These are phyloP conservation scores for Eustoma russellianum DNA, from an alignment of 257 asterid genomes.

Conservation along the genomic window DNA sequence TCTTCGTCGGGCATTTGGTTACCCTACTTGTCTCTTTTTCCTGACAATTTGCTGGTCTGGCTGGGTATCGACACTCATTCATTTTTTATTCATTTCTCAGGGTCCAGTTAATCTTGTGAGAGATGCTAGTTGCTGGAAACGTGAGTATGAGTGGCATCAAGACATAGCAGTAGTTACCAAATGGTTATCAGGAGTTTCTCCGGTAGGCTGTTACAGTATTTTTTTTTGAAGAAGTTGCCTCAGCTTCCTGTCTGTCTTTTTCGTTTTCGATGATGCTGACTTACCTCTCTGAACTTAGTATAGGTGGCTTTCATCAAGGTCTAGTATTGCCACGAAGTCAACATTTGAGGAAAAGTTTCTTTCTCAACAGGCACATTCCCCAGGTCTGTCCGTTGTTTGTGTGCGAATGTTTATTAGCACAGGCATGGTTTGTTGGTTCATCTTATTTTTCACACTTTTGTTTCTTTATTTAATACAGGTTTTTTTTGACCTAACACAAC, in stretches of 20 bases:
- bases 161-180: constrained; percentile 97
- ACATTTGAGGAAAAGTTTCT: constrained; percentile 92
- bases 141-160: constrained; percentile 97
- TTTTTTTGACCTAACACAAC: too few relatives aligned
- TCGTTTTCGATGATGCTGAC: constrained; percentile 22
- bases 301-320: constrained; percentile 94
- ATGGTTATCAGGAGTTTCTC: constrained; percentile 98
- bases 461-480: too few relatives aligned
- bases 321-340: constrained; percentile 57
- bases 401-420: constrained; percentile 3
- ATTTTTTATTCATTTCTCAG: constrained; percentile 24
- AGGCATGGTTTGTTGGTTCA: constrained; percentile 3
- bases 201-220: constrained; percentile 49
- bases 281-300: constrained; percentile 52
- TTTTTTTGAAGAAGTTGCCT: constrained; percentile 1
- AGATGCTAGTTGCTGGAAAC: constrained; percentile 96
- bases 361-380: constrained; percentile 79
- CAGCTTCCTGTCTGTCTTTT: not conserved
- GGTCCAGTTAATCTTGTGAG: constrained; percentile 80
- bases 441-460: not conserved
- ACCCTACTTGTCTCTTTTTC: not conserved
- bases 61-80: not conserved
- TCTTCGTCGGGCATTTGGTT: not conserved
- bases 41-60: not conserved
- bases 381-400: constrained; percentile 44